Evolutionary conservation across 768 basidiomycete genomes (phyloP).

Genomic region (Dioszegia crocea): DNA sequence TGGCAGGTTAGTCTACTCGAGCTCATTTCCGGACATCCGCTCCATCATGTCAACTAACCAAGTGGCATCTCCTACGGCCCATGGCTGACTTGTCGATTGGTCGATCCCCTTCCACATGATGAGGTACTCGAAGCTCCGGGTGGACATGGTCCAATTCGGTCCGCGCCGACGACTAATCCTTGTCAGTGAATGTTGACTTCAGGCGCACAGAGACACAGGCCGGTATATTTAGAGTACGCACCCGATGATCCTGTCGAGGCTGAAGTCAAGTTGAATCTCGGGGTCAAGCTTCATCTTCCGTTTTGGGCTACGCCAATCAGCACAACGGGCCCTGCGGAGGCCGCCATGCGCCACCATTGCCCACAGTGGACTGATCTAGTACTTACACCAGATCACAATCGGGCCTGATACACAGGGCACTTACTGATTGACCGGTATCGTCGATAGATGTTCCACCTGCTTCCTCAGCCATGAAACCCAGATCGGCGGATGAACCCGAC

Average conservation of each 20-base stretch:
- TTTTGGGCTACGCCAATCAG: not conserved
- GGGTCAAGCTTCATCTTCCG: not conserved
- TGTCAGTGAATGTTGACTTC: not conserved
- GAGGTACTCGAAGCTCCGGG: constrained; percentile 1
- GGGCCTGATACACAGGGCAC: constrained; percentile 8
- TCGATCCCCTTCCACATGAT: not conserved
- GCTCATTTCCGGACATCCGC: not conserved
- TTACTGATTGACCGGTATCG: too few relatives aligned
- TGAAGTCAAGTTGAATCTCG: not conserved
- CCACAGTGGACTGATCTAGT: constrained; percentile 4
- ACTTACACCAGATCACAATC: too few relatives aligned
- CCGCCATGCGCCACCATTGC: not conserved
- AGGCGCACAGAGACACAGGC: too few relatives aligned
- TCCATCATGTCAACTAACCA: not conserved
- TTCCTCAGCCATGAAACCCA: too few relatives aligned
- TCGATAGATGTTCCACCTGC: too few relatives aligned
- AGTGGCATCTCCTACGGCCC: constrained; percentile 1
- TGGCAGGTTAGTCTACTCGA: not conserved
- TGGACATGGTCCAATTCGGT: not conserved
- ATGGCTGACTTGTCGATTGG: not conserved
- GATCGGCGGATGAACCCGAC: not conserved
- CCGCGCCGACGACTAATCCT: not conserved
- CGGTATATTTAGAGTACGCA: not conserved
- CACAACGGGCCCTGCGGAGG: too few relatives aligned
- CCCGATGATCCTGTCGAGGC: constrained; percentile 4